A percentile compares a stretch with the other conserved stretches of the same genome.
Conservation (phyloP, 495 filamentous ascomycete species). For the Talaromyces stipitatus region DNA sequence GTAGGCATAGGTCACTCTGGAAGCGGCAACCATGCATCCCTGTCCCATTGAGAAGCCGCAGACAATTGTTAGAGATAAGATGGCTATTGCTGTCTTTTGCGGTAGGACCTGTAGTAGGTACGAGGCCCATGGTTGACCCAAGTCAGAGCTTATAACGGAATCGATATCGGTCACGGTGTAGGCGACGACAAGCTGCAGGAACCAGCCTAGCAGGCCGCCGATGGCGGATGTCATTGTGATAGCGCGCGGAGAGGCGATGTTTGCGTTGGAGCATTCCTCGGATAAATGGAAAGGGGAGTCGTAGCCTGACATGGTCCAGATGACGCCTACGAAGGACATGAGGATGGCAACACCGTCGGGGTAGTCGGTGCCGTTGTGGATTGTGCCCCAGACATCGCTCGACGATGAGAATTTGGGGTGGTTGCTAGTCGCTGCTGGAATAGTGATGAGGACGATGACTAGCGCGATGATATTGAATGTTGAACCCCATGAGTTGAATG, state of each 20-base stretch:
- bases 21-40: slow-evolving; percentile 76
- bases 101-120: slow-evolving; percentile 67
- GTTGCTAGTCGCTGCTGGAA: slow-evolving; percentile 54
- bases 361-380: slow-evolving; percentile 63
- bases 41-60: slow-evolving; percentile 78
- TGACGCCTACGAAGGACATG: slow-evolving; percentile 66
- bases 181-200: slow-evolving; percentile 70
- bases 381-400: slow-evolving; percentile 60
- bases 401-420: slow-evolving; percentile 56
- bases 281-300: slow-evolving; percentile 70
- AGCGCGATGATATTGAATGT: slow-evolving; percentile 68
- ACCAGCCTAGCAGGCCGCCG: slow-evolving; percentile 66
- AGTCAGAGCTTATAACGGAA: slow-evolving; percentile 49
- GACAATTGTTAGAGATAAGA: slow-evolving; percentile 63
- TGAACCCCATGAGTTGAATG: slow-evolving; percentile 69
- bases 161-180: slow-evolving; percentile 68
- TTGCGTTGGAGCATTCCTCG: slow-evolving; percentile 74
- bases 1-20: slow-evolving; percentile 72
- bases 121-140: slow-evolving; percentile 71
- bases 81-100: slow-evolving; percentile 54
- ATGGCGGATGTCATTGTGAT: slow-evolving; percentile 64
- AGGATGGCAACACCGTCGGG: slow-evolving; percentile 64
- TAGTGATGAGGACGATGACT: slow-evolving; percentile 59
- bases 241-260: slow-evolving; percentile 66
- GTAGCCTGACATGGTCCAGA: slow-evolving; percentile 63